These are phyloP conservation scores for Globisporangium middletonii DNA, from an alignment of 352 stramenopile species.

Conservation along the genomic window DNA sequence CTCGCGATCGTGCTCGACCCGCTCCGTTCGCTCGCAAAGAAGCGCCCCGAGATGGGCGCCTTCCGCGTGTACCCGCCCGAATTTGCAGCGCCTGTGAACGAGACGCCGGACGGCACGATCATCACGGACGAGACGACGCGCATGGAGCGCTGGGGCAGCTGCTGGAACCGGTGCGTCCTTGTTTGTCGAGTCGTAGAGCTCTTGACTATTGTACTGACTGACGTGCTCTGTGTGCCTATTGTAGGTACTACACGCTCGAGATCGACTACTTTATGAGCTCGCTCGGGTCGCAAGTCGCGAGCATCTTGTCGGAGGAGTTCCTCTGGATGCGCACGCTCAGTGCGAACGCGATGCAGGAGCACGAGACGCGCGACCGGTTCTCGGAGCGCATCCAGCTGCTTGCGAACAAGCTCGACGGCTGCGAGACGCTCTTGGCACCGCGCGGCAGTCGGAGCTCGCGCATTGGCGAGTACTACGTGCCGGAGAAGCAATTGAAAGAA, in stretches of 20 bases:
- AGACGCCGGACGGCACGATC: constrained; percentile 94
- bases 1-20: constrained; percentile 98
- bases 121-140: constrained; percentile 89
- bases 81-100: constrained; percentile 89
- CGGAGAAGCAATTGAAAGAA: constrained; percentile 76
- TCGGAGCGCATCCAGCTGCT: constrained; percentile 86
- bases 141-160: constrained; percentile 96
- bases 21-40: constrained; percentile 91
- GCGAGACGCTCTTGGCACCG: constrained; percentile 52
- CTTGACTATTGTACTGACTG: neutral
- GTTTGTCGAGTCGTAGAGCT: neutral
- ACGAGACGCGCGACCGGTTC: constrained; percentile 86
- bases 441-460: constrained; percentile 50
- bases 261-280: constrained; percentile 97
- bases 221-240: neutral
- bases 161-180: constrained; percentile 81
- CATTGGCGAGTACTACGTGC: constrained; percentile 84
- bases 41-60: constrained; percentile 92
- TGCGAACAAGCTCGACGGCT: constrained; percentile 79
- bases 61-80: constrained; percentile 98
- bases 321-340: constrained; percentile 90
- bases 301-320: constrained; percentile 91
- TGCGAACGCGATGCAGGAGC: constrained; percentile 87
- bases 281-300: constrained; percentile 88
- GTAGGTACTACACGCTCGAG: constrained; percentile 91